Evolutionary conservation across 2,329 filamentous ascomycete genomes (phyloP).

Genomic region (Sporothrix protearum): DNA sequence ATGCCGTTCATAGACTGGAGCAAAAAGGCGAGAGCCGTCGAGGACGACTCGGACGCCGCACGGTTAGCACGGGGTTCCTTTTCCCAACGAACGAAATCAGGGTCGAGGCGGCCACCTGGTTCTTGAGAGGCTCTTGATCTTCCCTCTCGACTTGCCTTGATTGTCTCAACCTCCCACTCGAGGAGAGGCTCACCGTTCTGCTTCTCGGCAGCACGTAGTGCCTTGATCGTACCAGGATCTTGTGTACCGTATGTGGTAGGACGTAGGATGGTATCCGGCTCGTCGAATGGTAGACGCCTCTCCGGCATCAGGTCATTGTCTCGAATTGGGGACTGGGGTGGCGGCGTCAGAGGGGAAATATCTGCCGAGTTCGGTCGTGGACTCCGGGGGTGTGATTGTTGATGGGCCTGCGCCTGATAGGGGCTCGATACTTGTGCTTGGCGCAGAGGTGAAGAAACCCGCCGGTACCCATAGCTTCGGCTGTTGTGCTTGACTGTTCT

Average conservation of each 20-base stretch:
- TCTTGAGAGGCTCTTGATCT: not conserved
- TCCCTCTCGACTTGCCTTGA: conserved; percentile 24
- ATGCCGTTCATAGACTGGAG: conserved; percentile 18
- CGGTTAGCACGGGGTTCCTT: conserved; percentile 21
- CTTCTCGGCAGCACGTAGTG: not conserved
- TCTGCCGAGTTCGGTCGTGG: not conserved
- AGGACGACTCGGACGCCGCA: conserved; percentile 21
- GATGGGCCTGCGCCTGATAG: not conserved
- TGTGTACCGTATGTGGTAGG: not conserved
- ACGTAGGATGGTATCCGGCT: not conserved
- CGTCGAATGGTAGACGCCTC: not conserved
- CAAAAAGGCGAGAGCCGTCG: conserved; percentile 22
- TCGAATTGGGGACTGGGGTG: conserved; percentile 17
- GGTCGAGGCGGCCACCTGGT: not conserved
- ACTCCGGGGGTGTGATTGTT: not conserved
- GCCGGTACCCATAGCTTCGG: conserved; percentile 14
- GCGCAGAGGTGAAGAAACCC: conserved; percentile 16
- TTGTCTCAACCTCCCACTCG: conserved; percentile 25
- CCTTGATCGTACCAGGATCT: not conserved
- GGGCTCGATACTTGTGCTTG: conserved; percentile 15
- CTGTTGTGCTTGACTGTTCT: not conserved
- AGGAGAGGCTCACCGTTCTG: conserved; percentile 21
- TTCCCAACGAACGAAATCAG: not conserved
- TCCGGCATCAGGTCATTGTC: not conserved
- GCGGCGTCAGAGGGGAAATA: conserved; percentile 18